These are phyloP conservation scores for Suhomyces kilbournensis DNA, from an alignment of 805 yeast genomes.

Conservation along the genomic window DNA sequence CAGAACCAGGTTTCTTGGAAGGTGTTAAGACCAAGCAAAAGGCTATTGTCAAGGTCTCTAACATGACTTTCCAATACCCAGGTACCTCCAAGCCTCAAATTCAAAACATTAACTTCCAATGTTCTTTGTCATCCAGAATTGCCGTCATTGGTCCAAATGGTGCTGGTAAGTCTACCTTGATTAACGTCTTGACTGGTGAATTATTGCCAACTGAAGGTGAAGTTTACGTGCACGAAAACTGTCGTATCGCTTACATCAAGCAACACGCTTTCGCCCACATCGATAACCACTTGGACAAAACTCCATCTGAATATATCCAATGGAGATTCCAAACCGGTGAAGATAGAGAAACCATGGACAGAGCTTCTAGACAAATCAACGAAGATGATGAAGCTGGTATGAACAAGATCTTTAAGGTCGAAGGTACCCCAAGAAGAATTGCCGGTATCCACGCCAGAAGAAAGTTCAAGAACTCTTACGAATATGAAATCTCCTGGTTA, in stretches of 20 bases:
- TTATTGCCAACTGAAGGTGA: constrained; percentile 97
- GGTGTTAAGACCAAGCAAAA: constrained; percentile 99
- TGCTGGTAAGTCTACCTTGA: constrained; percentile 99
- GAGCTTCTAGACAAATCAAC: constrained; percentile 98
- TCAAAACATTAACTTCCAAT: constrained; percentile 90
- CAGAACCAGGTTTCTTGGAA: constrained; percentile 99
- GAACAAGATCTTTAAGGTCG: constrained; percentile 99
- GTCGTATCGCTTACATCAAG: constrained; percentile 99
- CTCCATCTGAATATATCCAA: constrained; percentile 99
- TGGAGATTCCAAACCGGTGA: constrained; percentile 99
- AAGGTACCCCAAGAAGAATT: constrained; percentile 98
- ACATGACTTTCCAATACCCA: constrained; percentile 99
- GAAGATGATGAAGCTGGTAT: constrained; percentile 96
- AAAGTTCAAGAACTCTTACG: constrained; percentile 99
- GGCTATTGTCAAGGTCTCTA: constrained; percentile 97
- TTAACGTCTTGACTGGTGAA: constrained; percentile 99
- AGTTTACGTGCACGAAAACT: constrained; percentile 98
- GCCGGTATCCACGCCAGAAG: constrained; percentile 92
- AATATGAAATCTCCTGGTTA: constrained; percentile 96
- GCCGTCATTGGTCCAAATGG: constrained; percentile 99
- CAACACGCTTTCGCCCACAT: constrained; percentile 99
- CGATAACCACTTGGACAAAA: constrained; percentile 97
- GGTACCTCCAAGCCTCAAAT: constrained; percentile 98
- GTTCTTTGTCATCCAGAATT: constrained; percentile 98
- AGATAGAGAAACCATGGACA: constrained; percentile 99